Evolutionary conservation across 176 grass and related monocot genomes (phyloP), one percentile per base, ranked within the genome.

Genomic region (Poa annua): DNA sequence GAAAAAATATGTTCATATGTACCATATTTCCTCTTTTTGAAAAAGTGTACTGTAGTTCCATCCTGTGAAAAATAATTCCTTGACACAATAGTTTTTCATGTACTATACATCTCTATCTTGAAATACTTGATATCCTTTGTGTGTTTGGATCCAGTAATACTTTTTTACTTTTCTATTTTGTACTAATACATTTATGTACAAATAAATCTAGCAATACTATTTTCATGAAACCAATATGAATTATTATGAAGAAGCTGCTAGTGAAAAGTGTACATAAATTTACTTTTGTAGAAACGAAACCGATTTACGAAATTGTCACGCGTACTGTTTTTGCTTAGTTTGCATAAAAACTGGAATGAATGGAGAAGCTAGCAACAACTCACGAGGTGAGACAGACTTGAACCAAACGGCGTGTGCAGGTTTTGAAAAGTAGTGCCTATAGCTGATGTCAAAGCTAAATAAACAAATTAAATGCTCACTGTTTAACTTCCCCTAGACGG

Each of bases 381-480:
- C 13, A 25, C 57, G 10, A 61, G 57, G 57, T 26, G 22, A 26
- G 22, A 61, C 24, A 13, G 21, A 60, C 11, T 10, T 25, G 56
- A 60, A 60, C 56, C 56, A 61, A 61, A 61, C 8, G 24, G 24
- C 24, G 0, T 13, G 24, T 29, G 59, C 24, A 29, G 59, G 59
- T 59, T 21, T 61, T 26, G 12, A 29, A 26, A 61, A 26, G 24
- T 61, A 61, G 24, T 62, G 59, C 11, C 57, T 29, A 62, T 62
- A 29, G 59, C 59, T 62, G 60, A 63, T 15, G 25, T 32, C 12
- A 63, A 63, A 63, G 60, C 60, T 32, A 63, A 12, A 63, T 63
- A 63, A 61, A 63, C 25, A 63, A 63, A 63, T 32, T 63, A 16
- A 32, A 63, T 63, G 60, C 60, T 63, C 29, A 15, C 60, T 63